Conservation (phyloP, 768 basidiomycete genomes). For the Auricularia sp. region DNA sequence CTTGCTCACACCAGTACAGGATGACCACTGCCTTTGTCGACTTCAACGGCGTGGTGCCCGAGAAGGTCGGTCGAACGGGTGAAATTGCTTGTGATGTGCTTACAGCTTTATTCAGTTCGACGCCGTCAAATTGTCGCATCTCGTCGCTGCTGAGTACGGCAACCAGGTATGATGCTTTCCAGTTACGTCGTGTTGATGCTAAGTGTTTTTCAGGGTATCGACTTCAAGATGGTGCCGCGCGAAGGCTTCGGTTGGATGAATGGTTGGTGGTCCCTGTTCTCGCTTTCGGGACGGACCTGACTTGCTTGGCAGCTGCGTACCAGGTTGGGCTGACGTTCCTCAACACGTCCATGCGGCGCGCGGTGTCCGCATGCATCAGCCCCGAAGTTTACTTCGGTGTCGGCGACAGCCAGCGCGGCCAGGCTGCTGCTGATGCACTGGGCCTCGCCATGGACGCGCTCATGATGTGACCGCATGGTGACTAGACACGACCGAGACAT, state of each 20-base stretch:
- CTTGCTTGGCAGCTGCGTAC: conserved; percentile 58
- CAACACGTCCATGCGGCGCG: conserved; percentile 88
- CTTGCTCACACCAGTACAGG: conserved; percentile 29
- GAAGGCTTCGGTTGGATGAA: conserved; percentile 99
- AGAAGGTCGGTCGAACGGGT: conserved; percentile 52
- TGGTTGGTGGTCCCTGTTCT: conserved; percentile 35
- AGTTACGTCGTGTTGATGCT: too few species aligned
- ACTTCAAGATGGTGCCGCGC: conserved; percentile 94
- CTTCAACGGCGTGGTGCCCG: conserved; percentile 96
- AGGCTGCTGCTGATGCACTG: background rate
- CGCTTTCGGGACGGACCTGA: conserved; percentile 5
- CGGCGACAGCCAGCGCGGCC: background rate
- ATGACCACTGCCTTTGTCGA: conserved; percentile 93
- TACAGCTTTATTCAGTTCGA: conserved; percentile 53
- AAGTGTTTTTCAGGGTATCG: conserved; percentile 44
- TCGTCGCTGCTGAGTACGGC: conserved; percentile 95
- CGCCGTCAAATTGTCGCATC: conserved; percentile 87
- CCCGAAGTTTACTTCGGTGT: conserved; percentile 79
- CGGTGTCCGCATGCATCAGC: conserved; percentile 88
- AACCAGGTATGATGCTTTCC: conserved; percentile 38
- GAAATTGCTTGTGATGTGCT: background rate
- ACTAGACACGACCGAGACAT: background rate
- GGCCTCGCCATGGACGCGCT: background rate
- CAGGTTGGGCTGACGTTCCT: conserved; percentile 95
- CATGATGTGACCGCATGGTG: background rate